Conservation (phyloP, 305 asterid genomes). For the Solanum hybrid region DNA sequence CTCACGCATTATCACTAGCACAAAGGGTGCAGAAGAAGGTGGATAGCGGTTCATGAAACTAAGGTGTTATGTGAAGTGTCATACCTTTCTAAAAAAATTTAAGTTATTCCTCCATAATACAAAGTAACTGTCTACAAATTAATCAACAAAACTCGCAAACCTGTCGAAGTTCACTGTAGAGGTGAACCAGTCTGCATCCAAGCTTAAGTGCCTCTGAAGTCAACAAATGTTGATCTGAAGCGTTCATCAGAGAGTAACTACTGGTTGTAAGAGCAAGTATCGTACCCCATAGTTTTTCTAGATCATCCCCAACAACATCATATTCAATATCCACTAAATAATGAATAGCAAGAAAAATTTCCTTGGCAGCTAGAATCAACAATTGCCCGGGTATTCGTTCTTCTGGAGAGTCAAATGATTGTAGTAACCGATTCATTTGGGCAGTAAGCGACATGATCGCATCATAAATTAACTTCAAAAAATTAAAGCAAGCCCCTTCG, state of each 20-base stretch:
- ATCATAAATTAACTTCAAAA: constrained; percentile 54
- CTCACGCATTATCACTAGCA: neutral
- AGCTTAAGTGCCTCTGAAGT: constrained; percentile 44
- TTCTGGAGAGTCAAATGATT: constrained; percentile 27
- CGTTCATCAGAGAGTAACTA: constrained; percentile 34
- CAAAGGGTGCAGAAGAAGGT: constrained; percentile 2
- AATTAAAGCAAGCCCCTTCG: constrained; percentile 62
- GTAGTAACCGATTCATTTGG: constrained; percentile 27
- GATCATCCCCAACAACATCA: constrained; percentile 71
- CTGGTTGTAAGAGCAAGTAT: constrained; percentile 46
- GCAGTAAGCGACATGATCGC: constrained; percentile 43
- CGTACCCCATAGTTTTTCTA: constrained; percentile 65
- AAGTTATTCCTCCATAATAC: neutral
- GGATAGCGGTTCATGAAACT: neutral
- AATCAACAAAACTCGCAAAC: constrained; percentile 29
- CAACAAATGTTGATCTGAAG: constrained; percentile 33
- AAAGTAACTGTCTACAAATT: neutral
- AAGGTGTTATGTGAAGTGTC: neutral
- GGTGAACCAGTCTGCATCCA: constrained; percentile 63
- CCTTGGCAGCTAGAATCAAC: constrained; percentile 47
- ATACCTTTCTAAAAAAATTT: neutral
- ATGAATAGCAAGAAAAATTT: constrained; percentile 45
- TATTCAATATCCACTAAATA: constrained; percentile 69
- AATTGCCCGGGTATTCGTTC: constrained; percentile 29
- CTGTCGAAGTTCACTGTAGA: constrained; percentile 96